Conservation (phyloP, 2,329 filamentous ascomycete species). For the Cytospora chrysosperma region DNA sequence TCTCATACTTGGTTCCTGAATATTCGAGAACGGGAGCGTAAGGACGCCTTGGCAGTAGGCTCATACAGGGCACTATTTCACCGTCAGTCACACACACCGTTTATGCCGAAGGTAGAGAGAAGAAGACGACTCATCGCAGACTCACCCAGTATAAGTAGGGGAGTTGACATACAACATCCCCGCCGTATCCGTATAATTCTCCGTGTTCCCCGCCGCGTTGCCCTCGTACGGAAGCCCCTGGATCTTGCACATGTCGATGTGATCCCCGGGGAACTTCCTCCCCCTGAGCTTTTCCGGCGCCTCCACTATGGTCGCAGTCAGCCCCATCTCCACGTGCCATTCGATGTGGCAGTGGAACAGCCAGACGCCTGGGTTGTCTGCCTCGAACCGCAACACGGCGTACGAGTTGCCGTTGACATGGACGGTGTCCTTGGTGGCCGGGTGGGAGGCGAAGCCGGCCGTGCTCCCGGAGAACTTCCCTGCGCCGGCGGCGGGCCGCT, state of each 20-base stretch:
- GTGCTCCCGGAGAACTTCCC: slow-evolving; percentile 39
- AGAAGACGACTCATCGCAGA: slow-evolving; percentile 5
- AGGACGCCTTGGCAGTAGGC: slow-evolving; percentile 3
- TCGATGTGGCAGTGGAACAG: slow-evolving; percentile 61
- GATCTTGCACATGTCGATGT: slow-evolving; percentile 48
- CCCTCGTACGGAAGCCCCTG: slow-evolving; percentile 51
- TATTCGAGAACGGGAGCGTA: slow-evolving; percentile 12
- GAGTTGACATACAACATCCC: slow-evolving; percentile 52
- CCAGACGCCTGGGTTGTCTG: slow-evolving; percentile 54
- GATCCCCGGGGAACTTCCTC: slow-evolving; percentile 57
- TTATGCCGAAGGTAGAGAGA: background rate
- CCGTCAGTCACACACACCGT: slow-evolving; percentile 13
- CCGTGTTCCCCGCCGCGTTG: slow-evolving; percentile 67
- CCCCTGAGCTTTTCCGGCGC: slow-evolving; percentile 56
- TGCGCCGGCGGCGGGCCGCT: slow-evolving; percentile 36
- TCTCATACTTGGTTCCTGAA: slow-evolving; percentile 3
- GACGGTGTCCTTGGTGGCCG: slow-evolving; percentile 40
- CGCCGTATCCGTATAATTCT: slow-evolving; percentile 51
- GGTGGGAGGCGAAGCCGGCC: slow-evolving; percentile 30
- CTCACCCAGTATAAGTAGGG: slow-evolving; percentile 48
- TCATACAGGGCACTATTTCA: slow-evolving; percentile 17
- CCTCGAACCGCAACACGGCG: slow-evolving; percentile 51
- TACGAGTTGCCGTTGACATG: slow-evolving; percentile 43
- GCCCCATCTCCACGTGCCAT: slow-evolving; percentile 60
- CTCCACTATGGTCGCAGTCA: slow-evolving; percentile 56